phyloP scores from a whole-genome alignment of 208 protist species.

The Blastocrithidia nonstop region DNA sequence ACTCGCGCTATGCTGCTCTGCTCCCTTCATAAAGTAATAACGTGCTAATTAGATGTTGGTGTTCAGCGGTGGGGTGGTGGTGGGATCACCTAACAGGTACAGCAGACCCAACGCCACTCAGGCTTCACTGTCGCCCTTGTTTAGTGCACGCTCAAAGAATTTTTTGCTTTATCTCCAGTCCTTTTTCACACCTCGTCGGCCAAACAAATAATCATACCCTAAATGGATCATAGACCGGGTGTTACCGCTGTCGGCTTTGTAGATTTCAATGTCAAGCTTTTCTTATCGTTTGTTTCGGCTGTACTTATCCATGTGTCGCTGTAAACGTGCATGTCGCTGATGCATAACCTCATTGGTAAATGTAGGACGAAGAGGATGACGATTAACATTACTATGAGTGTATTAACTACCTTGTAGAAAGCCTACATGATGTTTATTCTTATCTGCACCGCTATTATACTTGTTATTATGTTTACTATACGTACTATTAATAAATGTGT shows the following conservation, averaged over 20 bases:
- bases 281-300: constrained; percentile 6
- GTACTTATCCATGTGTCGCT: background rate
- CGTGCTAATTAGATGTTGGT: constrained; percentile 30
- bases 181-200: constrained; percentile 20
- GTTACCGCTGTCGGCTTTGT: constrained; percentile 29
- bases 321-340: background rate
- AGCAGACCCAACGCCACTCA: constrained; percentile 49
- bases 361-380: too few species aligned
- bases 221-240: constrained; percentile 26
- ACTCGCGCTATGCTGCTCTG: constrained; percentile 14
- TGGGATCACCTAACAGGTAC: constrained; percentile 32
- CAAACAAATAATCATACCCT: constrained; percentile 42
- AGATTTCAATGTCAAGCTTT: constrained; percentile 26
- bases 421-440: too few species aligned
- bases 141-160: constrained; percentile 27
- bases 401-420: too few species aligned
- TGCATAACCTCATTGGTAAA: background rate
- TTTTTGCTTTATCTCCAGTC: constrained; percentile 17
- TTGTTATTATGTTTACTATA: too few species aligned
- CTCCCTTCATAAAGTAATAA: constrained; percentile 47
- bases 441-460: too few species aligned
- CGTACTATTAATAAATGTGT: too few species aligned
- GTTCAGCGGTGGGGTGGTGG: constrained; percentile 14
- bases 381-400: background rate
- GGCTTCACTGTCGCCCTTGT: constrained; percentile 15